These are phyloP conservation scores for Cutaneotrichosporon arboriforme DNA, from an alignment of 1,284 basidiomycete species.

Conservation along the genomic window DNA sequence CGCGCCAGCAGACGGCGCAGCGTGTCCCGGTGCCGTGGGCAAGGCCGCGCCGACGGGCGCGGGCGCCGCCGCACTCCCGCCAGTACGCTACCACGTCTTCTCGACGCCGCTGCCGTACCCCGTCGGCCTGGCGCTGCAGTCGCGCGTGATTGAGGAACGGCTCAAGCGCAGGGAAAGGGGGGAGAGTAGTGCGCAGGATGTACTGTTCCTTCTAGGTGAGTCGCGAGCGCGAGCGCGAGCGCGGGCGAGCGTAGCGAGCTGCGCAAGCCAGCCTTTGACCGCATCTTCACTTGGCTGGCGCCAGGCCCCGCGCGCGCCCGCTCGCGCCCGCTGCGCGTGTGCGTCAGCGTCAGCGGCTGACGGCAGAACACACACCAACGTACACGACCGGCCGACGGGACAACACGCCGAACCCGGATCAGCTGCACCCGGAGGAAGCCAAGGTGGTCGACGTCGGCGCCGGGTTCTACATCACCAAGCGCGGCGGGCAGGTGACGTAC, in stretches of 20 bases:
- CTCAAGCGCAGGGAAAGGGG: slow-evolving; percentile 41
- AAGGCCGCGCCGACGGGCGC: slow-evolving; percentile 7
- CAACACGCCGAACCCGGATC: slow-evolving; percentile 50
- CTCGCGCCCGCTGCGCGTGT: too few species aligned
- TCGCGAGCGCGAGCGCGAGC: slow-evolving; percentile 30
- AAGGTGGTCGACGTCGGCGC: slow-evolving; percentile 72
- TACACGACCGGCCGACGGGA: slow-evolving; percentile 90
- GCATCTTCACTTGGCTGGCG: neutral
- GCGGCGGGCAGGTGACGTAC: slow-evolving; percentile 92
- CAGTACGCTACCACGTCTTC: slow-evolving; percentile 74
- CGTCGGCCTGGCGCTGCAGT: slow-evolving; percentile 64
- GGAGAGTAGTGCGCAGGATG: slow-evolving; percentile 46
- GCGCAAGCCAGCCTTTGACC: too few species aligned
- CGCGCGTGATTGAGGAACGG: slow-evolving; percentile 61
- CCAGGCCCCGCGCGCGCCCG: neutral
- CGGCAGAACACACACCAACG: slow-evolving; percentile 75
- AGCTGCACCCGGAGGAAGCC: slow-evolving; percentile 59
- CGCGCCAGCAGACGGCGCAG: neutral
- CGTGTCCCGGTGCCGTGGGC: slow-evolving; percentile 4
- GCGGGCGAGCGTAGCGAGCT: neutral
- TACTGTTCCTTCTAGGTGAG: slow-evolving; percentile 51
- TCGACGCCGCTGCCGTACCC: slow-evolving; percentile 64
- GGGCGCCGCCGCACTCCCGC: slow-evolving; percentile 41
- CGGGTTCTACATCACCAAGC: slow-evolving; percentile 73
- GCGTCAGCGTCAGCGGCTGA: too few species aligned